Percentiles rank a stretch among this genome's conserved stretches.
These are phyloP conservation scores for Fusarium ambrosium DNA, from an alignment of 2,329 filamentous ascomycete species.

Conservation along the genomic window DNA sequence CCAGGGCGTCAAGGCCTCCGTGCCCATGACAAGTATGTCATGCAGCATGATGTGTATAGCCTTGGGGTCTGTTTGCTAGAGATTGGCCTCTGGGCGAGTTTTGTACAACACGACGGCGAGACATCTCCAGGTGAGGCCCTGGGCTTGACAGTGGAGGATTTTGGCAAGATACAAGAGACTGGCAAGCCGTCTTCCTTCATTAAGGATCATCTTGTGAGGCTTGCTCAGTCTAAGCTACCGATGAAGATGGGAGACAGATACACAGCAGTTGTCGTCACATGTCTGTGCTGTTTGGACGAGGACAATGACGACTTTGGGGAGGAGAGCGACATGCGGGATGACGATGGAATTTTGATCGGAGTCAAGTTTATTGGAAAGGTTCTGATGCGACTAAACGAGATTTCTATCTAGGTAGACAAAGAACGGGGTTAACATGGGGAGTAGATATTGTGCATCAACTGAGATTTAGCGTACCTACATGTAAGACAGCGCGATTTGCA, in stretches of 20 bases:
- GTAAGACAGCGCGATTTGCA: neutral
- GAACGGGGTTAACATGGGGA: neutral
- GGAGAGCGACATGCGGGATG: constrained; percentile 45
- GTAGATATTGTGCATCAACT: neutral
- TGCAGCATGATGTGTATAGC: constrained; percentile 70
- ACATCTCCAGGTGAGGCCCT: neutral
- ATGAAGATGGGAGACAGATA: constrained; percentile 49
- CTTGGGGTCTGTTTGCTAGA: constrained; percentile 67
- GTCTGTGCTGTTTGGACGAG: constrained; percentile 52
- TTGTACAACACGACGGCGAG: constrained; percentile 40
- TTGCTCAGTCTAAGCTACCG: neutral
- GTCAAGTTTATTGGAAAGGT: constrained; percentile 50
- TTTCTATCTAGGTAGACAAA: neutral
- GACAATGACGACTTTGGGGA: constrained; percentile 47
- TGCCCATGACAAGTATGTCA: constrained; percentile 57
- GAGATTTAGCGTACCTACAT: neutral
- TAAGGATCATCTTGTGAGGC: neutral
- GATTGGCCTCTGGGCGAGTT: constrained; percentile 61
- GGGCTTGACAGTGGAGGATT: neutral
- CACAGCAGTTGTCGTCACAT: constrained; percentile 48
- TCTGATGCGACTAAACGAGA: constrained; percentile 12
- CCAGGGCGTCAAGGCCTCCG: constrained; percentile 57
- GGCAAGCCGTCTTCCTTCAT: neutral
- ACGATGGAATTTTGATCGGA: constrained; percentile 48
- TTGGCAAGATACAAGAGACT: neutral